Base-by-base conservation (phyloP, 2,329 filamentous ascomycete genomes). In the Chalaropsis thielavioides region DNA sequence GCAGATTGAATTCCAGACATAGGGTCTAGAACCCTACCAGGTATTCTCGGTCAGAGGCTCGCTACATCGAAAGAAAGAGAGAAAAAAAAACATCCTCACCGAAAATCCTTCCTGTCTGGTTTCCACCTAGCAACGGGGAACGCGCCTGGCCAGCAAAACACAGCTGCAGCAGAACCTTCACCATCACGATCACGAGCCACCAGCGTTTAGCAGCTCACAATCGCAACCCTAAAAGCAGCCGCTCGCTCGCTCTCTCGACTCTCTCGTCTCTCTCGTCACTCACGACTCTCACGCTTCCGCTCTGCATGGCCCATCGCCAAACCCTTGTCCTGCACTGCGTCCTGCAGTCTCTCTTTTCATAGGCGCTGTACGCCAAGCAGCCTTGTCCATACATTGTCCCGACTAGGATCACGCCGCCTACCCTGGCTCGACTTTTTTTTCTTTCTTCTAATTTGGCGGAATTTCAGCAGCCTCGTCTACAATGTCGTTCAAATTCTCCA, bases 401-500 rank as follows among this genome's bases (percentile, higher is more conserved):
- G 27, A 31, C 51, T 4, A 19, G 51, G 51, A 56, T 31, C 51
- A 56, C 51, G 51, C n/a, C 51, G 51, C 51, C 22, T 56, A 56
- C 51, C 51, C 51, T 56, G 31, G 24, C 51, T 35, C 27, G 13
- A 17, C 15, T 31, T 35, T 56, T 56, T 56, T 56, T 56, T 56
- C 31, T 15, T 31, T 22, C 49, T 54, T n/a, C n/a, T 3, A 7
- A 7, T 3, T 3, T 3, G 51, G 19, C 56, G 61, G 59, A 64
- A 64, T 38, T 60, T 49, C 51, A 35, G 24, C 63, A 64, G 63
- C 63, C 63, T 64, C 31, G 63, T 17, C 54, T 70, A 72, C 67
- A 69, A 78, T 78, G 76, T 73, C 76, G 24, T 70, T 72, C 68
- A 72, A 73, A 68, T 78, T 78, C 72, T 70, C 74, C 64, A 75